Evolutionary conservation across 2,329 filamentous ascomycete genomes (phyloP), one percentile per base, ranked within the genome.

Genomic region (Microsporum canis): DNA sequence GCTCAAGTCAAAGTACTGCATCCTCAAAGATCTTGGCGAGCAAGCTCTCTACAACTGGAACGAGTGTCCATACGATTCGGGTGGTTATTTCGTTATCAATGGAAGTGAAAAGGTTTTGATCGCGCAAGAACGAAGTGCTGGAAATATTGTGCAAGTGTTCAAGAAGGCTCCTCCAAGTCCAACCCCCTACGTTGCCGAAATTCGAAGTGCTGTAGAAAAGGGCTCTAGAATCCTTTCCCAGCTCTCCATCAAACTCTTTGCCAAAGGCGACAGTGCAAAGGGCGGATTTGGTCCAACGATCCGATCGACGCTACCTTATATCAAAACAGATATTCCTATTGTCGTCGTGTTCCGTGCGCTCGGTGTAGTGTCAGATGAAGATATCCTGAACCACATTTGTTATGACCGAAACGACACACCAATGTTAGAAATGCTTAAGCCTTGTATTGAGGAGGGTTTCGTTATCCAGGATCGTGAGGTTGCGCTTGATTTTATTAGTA

Each of bases 51-150:
- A 95, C 72, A 82, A 88, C 55, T 86, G 95, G 74, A 96, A 96
- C 71, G 94, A 99, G 76, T 99, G 94, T 67, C 94, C 94, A 0
- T 99, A 96, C 74, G 94, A 99, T 71, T 94, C 96, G 71, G 94
- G 94, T 67, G 94, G 94, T 66, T 99, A 99, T 76, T 99, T 99
- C 71, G 90, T 99, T 69, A 99, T 99, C 81, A 99, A 99, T 77
- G 94, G 94, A 49, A 95, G 89, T 75, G 94, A 99, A 73, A 99
- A 99, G 80, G 94, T 99, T 27, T 78, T 99, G 67, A 99, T 99
- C 69, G 94, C 94, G 0, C 94, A 99, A 73, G 94, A 99, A 76
- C 88, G 94, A 64, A 96, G 91, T 72, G 94, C 94, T 45, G 94
- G 92, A 71, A 99, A 99, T 71, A 99, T 97, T 62, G 94, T 99